phyloP scores from a whole-genome alignment of 768 basidiomycete genomes.

The Lanmaoa rubissima region DNA sequence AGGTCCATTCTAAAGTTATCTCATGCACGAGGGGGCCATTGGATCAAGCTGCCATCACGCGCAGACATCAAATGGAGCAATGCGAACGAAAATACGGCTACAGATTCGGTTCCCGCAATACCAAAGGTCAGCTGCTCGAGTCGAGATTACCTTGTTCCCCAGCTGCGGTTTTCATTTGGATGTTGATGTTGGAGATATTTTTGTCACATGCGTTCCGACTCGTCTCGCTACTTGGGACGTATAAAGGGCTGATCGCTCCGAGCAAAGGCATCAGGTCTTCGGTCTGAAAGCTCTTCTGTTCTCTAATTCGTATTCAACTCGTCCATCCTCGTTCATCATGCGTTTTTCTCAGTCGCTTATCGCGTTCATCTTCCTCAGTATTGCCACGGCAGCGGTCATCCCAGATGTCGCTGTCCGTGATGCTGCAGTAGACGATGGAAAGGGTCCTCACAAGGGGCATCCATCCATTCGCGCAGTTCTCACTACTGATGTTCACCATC shows the following conservation, averaged over 20 bases:
- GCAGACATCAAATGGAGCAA: background rate
- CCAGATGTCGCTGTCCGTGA: background rate
- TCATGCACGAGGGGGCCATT: background rate
- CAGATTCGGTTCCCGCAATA: background rate
- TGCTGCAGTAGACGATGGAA: background rate
- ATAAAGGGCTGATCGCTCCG: background rate
- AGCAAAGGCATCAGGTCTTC: background rate
- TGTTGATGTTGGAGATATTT: background rate
- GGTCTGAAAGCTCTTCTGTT: background rate
- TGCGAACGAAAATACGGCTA: background rate
- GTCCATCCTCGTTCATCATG: constrained; percentile 3
- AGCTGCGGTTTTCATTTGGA: background rate
- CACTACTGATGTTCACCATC: background rate
- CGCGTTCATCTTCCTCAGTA: constrained; percentile 1
- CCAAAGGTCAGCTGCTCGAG: background rate
- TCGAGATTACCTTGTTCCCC: background rate
- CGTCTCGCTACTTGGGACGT: background rate
- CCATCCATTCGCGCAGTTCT: background rate
- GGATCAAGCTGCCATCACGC: background rate
- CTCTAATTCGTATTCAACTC: background rate
- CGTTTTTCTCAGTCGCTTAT: constrained; percentile 6
- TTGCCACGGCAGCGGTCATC: constrained; percentile 2
- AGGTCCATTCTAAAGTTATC: background rate
- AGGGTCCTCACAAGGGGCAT: background rate
- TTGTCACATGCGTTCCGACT: background rate